These are phyloP conservation scores for Maudiozyma bulderi DNA, from an alignment of 805 yeast species.

Conservation along the genomic window DNA sequence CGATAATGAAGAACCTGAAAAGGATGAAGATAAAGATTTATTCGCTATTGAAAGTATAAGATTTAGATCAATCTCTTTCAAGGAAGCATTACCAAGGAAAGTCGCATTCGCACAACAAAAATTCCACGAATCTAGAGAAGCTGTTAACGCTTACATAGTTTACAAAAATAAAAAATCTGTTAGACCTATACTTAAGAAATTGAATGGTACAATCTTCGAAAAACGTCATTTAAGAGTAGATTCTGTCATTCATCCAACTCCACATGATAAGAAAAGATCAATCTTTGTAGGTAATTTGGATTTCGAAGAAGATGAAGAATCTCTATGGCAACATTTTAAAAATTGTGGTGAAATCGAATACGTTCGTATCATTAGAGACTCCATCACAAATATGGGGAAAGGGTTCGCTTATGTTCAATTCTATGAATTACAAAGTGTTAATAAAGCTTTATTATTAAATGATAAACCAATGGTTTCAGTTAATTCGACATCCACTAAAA, in stretches of 20 bases:
- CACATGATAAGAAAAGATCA: conserved; percentile 73
- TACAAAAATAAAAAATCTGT: conserved; percentile 45
- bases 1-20: conserved; percentile 6
- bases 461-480: conserved; percentile 46
- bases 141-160: conserved; percentile 84
- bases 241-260: conserved; percentile 83
- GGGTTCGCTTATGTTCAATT: conserved; percentile 97
- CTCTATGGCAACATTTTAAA: conserved; percentile 73
- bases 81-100: conserved; percentile 81
- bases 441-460: conserved; percentile 70
- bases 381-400: conserved; percentile 90
- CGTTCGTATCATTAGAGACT: conserved; percentile 83
- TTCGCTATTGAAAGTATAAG: conserved; percentile 59
- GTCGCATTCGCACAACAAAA: conserved; percentile 79
- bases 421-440: conserved; percentile 60
- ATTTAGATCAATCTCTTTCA: conserved; percentile 85
- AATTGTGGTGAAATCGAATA: conserved; percentile 66
- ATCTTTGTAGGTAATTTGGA: conserved; percentile 90
- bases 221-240: conserved; percentile 82
- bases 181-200: conserved; percentile 29
- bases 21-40: conserved; percentile 15
- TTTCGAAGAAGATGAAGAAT: conserved; percentile 87
- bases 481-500: conserved; percentile 18
- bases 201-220: conserved; percentile 60
- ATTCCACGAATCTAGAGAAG: conserved; percentile 65